Evolutionary conservation across 148 eudicot species (phyloP).

Genomic region (Drosera capensis): DNA sequence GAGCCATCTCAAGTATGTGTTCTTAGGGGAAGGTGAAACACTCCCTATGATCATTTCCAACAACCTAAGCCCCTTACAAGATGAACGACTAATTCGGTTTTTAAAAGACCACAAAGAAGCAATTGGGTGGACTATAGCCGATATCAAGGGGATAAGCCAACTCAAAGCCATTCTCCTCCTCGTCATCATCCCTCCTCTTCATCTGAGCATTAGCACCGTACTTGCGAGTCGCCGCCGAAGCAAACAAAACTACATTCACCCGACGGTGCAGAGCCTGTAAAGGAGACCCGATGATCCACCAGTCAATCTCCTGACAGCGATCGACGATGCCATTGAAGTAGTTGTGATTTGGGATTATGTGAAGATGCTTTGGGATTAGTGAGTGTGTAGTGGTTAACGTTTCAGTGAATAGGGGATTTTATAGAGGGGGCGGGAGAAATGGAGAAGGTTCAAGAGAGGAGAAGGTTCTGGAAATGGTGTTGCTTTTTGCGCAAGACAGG

Average conservation of each 20-base stretch:
- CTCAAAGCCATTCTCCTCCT: conserved; percentile 13
- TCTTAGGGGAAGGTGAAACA: too few species aligned
- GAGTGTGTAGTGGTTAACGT: neutral
- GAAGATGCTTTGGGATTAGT: neutral
- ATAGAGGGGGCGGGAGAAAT: neutral
- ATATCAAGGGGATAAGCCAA: conserved; percentile 21
- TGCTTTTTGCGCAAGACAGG: too few species aligned
- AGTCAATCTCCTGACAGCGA: conserved; percentile 31
- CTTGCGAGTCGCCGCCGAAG: conserved; percentile 19
- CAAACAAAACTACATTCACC: conserved; percentile 17
- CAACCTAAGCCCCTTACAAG: too few species aligned
- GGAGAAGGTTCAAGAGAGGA: neutral
- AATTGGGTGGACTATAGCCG: conserved; percentile 30
- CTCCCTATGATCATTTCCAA: too few species aligned
- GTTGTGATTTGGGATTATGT: neutral
- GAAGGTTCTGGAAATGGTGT: neutral
- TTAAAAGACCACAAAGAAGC: too few species aligned
- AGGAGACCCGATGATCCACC: conserved; percentile 13
- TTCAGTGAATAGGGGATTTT: neutral
- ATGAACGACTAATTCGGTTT: too few species aligned
- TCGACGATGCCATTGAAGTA: conserved; percentile 27
- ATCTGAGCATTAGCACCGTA: conserved; percentile 36
- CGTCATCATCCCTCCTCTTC: conserved; percentile 23
- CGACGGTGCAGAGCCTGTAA: conserved; percentile 19
- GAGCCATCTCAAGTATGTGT: too few species aligned